Percentiles rank a stretch among this genome's conserved stretches.
phyloP scores from a whole-genome alignment of 345 rosid genomes.

The Camelina laxa region DNA sequence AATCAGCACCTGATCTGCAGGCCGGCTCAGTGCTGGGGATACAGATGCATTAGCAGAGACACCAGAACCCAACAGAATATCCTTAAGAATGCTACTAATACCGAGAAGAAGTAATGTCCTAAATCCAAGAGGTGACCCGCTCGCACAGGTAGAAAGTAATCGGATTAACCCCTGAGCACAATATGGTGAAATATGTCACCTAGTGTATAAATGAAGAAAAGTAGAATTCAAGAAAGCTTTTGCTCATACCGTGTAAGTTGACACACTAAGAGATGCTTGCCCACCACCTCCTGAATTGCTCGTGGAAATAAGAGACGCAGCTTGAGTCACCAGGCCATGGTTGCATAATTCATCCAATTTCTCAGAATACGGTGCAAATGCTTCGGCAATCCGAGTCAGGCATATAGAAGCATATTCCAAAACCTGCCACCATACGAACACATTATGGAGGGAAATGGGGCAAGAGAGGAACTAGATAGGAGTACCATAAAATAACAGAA shows the following conservation, averaged over 20 bases:
- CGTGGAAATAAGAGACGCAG: slow-evolving; percentile 93
- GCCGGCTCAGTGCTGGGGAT: slow-evolving; percentile 90
- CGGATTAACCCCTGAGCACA: slow-evolving; percentile 88
- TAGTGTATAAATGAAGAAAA: slow-evolving; percentile 11
- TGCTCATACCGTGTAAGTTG: slow-evolving; percentile 84
- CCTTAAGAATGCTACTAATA: slow-evolving; percentile 90
- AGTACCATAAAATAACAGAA: background rate
- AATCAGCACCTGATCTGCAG: slow-evolving; percentile 89
- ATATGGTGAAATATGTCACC: slow-evolving; percentile 43
- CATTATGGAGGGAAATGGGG: slow-evolving; percentile 8
- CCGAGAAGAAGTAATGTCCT: slow-evolving; percentile 95
- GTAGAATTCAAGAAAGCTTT: background rate
- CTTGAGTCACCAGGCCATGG: slow-evolving; percentile 96
- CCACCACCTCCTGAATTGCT: slow-evolving; percentile 95
- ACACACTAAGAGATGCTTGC: slow-evolving; percentile 86
- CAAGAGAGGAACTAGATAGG: background rate
- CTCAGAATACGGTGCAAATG: slow-evolving; percentile 89
- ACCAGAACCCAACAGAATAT: slow-evolving; percentile 88
- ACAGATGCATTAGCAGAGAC: slow-evolving; percentile 80
- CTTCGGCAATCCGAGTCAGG: slow-evolving; percentile 96
- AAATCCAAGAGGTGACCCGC: slow-evolving; percentile 93
- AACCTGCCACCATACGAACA: slow-evolving; percentile 57
- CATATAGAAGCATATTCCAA: slow-evolving; percentile 98
- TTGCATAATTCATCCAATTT: slow-evolving; percentile 93
- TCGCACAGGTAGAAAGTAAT: slow-evolving; percentile 94